Evolutionary conservation across 768 basidiomycete genomes (phyloP), one percentile per base, ranked within the genome.

Genomic region (Tylopilus intermedius): DNA sequence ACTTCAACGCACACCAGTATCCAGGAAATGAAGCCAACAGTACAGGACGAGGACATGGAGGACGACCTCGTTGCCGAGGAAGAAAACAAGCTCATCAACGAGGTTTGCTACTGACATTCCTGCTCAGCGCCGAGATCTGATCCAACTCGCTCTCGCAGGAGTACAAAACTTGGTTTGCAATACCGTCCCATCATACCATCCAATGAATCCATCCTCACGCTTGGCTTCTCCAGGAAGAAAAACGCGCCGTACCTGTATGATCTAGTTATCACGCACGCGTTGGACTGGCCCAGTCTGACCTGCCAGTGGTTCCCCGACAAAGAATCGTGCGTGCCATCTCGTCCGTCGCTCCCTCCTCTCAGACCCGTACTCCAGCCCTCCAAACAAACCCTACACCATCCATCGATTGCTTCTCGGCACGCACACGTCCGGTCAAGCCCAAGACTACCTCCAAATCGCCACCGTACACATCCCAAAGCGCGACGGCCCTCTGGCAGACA

Each of bases 241-340:
- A 95, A 94, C 72, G 92, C 94, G 49, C 95, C 94, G 11, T 98
- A 95, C 73, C 82, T 98, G 13, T 99, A 99, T 70, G 96, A 99
- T 71, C 79, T 95, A 22, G 91, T 99, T 58, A 87, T 99, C 62
- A 97, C 95, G 1, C 95, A 98, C 67, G 95, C 95, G 30, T 78
- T 98, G 46, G 93, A 96, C 71, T 99, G 96, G 96, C 96, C 96
- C 18, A 92, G 87, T 64, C 68, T 99, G 64, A 99, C 96, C 5
- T 94, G 91, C 68, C 96, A 98, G 73, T 99, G 96, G 96, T 90
- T 99, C 70, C 96, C 96, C 0, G 96, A 99, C 76, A 87, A 84
- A 70, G 91, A 97, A 72, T 81, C 83, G 94, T 94, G 61, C 65
- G 90, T 71, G 10, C n/a, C 15, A 4, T 9, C 38, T 29, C 27